A percentile compares a stretch with the other conserved stretches of the same genome.
Evolutionary conservation across 192 early-diverging fungal genomes (phyloP).

Genomic region (Coemansia sp.): DNA sequence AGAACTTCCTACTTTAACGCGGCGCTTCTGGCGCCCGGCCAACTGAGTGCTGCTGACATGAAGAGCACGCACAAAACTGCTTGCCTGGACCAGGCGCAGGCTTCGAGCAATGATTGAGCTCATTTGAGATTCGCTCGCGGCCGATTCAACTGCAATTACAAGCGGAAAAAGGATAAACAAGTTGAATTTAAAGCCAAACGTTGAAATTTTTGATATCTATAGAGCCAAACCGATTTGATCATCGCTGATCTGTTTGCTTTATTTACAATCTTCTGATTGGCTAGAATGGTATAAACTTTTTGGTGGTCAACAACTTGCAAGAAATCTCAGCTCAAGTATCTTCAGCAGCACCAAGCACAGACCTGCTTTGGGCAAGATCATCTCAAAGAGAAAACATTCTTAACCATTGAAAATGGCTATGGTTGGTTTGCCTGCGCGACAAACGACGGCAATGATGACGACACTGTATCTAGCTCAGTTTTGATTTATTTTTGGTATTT

Average conservation of each 20-base stretch:
- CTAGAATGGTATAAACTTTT: too few species aligned
- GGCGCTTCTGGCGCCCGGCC: slow-evolving; percentile 29
- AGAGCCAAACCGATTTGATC: not conserved
- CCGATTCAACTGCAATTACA: not conserved
- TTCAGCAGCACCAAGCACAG: too few species aligned
- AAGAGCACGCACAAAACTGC: slow-evolving; percentile 9
- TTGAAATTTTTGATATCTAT: not conserved
- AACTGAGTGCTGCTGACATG: slow-evolving; percentile 29
- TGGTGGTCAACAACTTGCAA: too few species aligned
- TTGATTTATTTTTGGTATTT: too few species aligned
- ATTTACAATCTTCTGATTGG: not conserved
- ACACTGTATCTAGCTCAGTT: too few species aligned
- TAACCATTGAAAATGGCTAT: too few species aligned
- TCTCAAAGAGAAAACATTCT: too few species aligned
- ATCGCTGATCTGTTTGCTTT: not conserved
- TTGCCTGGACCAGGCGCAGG: slow-evolving; percentile 8
- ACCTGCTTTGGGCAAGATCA: too few species aligned
- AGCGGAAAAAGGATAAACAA: not conserved
- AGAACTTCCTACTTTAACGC: not conserved
- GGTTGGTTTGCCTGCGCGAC: too few species aligned
- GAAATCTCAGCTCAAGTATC: too few species aligned
- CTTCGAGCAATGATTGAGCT: slow-evolving; percentile 11
- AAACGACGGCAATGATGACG: too few species aligned
- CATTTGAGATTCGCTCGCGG: slow-evolving; percentile 5
- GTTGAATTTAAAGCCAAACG: not conserved